Conservation (phyloP, 2,329 filamentous ascomycete genomes). For the Pseudogymnoascus destructans region DNA sequence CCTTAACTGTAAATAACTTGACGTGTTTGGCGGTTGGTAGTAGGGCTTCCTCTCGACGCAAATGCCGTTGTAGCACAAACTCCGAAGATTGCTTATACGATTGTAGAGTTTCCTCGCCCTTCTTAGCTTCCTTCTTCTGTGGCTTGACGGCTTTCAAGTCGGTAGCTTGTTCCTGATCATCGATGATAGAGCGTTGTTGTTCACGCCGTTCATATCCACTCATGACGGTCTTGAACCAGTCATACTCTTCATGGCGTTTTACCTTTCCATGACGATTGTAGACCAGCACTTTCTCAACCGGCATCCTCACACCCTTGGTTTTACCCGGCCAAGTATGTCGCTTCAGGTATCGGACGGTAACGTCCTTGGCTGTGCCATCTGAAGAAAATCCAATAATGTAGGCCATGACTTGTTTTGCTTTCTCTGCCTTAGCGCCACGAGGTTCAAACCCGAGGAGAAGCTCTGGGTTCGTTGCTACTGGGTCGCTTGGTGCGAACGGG, state of each 20-base stretch:
- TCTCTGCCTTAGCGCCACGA: slow-evolving; percentile 69
- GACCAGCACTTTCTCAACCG: slow-evolving; percentile 66
- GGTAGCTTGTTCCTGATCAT: slow-evolving; percentile 65
- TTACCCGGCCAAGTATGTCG: slow-evolving; percentile 72
- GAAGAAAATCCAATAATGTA: slow-evolving; percentile 74
- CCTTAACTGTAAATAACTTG: slow-evolving; percentile 60
- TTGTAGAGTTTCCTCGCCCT: slow-evolving; percentile 70
- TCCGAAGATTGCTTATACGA: slow-evolving; percentile 80
- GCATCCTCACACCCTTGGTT: slow-evolving; percentile 73
- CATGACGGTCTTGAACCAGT: slow-evolving; percentile 82
- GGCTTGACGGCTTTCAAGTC: slow-evolving; percentile 62
- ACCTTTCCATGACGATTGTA: slow-evolving; percentile 68
- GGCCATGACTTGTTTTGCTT: slow-evolving; percentile 75
- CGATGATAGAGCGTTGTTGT: slow-evolving; percentile 48
- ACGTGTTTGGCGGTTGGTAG: slow-evolving; percentile 53
- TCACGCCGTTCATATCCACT: slow-evolving; percentile 50
- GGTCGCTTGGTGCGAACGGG: slow-evolving; percentile 49
- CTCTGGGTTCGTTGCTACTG: slow-evolving; percentile 60
- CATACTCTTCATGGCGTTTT: slow-evolving; percentile 60
- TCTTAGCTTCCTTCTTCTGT: slow-evolving; percentile 59
- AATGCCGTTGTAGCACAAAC: slow-evolving; percentile 71
- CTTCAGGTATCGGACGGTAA: slow-evolving; percentile 82
- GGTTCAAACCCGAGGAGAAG: slow-evolving; percentile 66
- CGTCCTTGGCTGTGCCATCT: slow-evolving; percentile 85
- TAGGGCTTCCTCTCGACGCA: slow-evolving; percentile 85